Evolutionary conservation across 2,329 filamentous ascomycete genomes (phyloP), one percentile per base, ranked within the genome.

Genomic region (Grosmannia serpens): DNA sequence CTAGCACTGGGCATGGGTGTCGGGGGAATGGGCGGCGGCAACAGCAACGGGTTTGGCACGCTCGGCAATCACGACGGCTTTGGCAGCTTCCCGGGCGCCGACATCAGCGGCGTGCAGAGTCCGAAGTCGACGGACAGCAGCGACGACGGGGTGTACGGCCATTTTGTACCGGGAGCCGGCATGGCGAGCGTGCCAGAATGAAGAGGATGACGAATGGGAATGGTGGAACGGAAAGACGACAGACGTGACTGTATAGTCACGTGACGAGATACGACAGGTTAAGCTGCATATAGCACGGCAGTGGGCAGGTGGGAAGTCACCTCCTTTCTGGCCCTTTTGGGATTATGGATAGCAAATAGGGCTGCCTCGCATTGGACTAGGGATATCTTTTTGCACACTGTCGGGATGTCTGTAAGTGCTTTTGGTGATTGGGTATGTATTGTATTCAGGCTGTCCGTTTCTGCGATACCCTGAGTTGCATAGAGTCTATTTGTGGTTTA

Each of bases 141-240:
- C 58, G 81, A 82, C 56, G 81, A 84, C 52, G 77, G 76, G 13
- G 78, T 81, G 70, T 81, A 81, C 61, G 78, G 80, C 8, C 72
- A 68, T 17, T 69, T 67, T 51, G 64, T 62, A 29, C 62, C 65
- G 44, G 64, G 64, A 24, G 64, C 67, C 41, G 65, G 65, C 0
- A 69, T 70, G 67, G 66, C 66, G 4, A 64, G 66, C 10, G 58
- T 69, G 57, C 64, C 59, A 0, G 61, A 64, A 51, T 63, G 54
- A 57, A 52, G 17, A 29, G 4, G 24, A 24, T 7, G 24, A 26
- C 46, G 6, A 26, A 17, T 20, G 46, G 15, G 44, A 10, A 7
- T 10, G 20, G 44, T 10, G 44, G n/a, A 8, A 9, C 4, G n/a
- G n/a, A 4, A 49, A 5, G 47, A 50, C 22, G 24, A 27, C 8